These are phyloP conservation scores for Agaricus subrufescens DNA, from an alignment of 768 basidiomycete species.

Conservation along the genomic window DNA sequence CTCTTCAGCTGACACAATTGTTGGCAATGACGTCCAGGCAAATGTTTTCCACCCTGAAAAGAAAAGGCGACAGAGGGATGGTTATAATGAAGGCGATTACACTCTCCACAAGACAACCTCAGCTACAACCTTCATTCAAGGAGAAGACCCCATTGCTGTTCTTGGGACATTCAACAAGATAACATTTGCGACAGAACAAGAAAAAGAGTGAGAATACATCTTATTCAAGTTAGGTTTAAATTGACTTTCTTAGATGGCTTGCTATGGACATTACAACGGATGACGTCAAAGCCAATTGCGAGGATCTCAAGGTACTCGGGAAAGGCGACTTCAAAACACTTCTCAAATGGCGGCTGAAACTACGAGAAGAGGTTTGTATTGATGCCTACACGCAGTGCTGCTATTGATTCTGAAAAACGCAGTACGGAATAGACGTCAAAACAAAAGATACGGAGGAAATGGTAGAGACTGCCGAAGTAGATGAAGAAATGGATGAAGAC, in stretches of 20 bases:
- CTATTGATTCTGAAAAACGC: neutral
- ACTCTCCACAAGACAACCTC: constrained; percentile 75
- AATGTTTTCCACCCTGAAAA: constrained; percentile 98
- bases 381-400: neutral
- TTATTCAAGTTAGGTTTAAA: neutral
- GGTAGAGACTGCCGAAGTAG: constrained; percentile 66
- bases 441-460: constrained; percentile 67
- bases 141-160: constrained; percentile 68
- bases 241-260: constrained; percentile 55
- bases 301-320: constrained; percentile 93
- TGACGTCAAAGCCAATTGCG: constrained; percentile 79
- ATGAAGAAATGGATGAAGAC: constrained; percentile 78
- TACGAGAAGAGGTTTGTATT: constrained; percentile 80
- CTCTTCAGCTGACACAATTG: constrained; percentile 43
- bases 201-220: constrained; percentile 56
- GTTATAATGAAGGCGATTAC: constrained; percentile 93
- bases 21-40: constrained; percentile 66
- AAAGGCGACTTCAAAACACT: constrained; percentile 96
- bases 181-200: constrained; percentile 75
- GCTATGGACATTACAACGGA: constrained; percentile 63
- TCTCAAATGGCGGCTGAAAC: constrained; percentile 83
- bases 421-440: constrained; percentile 86
- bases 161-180: constrained; percentile 80
- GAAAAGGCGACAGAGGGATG: constrained; percentile 87
- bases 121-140: constrained; percentile 68